These are phyloP conservation scores for Salix brachista DNA, from an alignment of 345 rosid genomes.

Conservation along the genomic window DNA sequence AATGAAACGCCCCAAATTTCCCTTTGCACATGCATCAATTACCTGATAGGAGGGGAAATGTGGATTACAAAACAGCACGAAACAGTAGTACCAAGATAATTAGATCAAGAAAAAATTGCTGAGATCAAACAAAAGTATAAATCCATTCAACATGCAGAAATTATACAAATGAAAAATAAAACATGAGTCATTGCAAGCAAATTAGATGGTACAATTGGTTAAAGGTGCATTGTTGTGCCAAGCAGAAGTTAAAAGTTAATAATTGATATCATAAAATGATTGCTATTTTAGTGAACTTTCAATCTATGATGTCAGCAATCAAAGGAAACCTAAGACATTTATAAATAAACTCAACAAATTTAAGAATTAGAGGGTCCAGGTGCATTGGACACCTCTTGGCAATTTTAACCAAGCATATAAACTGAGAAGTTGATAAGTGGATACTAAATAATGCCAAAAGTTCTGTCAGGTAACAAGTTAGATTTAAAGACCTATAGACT, in stretches of 20 bases:
- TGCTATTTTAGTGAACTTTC: not conserved
- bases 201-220: not conserved
- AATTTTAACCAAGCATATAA: not conserved
- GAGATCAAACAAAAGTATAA: not conserved
- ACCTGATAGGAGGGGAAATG: conserved; percentile 53
- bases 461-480: not conserved
- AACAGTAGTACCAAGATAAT: conserved; percentile 1
- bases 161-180: not conserved
- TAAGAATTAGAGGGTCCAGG: not conserved
- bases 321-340: not conserved
- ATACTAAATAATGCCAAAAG: not conserved
- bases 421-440: not conserved
- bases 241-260: not conserved
- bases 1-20: conserved; percentile 94
- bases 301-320: not conserved
- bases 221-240: not conserved
- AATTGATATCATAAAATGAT: not conserved
- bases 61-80: conserved; percentile 3
- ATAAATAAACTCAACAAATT: not conserved
- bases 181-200: not conserved
- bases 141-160: not conserved
- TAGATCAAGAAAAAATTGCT: not conserved
- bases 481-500: not conserved
- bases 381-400: not conserved
- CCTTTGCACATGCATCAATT: conserved; percentile 92